Conservation (phyloP, 768 basidiomycete species). For the Exidia glandulosa region DNA sequence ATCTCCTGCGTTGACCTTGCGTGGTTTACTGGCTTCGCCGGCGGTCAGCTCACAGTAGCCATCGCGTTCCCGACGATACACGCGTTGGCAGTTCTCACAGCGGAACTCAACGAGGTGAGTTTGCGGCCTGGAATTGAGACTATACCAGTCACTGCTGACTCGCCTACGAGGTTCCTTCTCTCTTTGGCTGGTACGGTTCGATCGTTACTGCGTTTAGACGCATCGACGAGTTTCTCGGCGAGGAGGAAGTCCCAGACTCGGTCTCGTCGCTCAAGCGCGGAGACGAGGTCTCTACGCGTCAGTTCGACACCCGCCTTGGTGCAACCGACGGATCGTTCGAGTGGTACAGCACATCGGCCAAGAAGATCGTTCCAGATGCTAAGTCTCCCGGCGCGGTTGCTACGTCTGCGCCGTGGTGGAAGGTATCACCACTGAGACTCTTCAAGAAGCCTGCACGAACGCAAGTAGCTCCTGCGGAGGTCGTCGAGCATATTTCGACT, state of each 20-base stretch:
- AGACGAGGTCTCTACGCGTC: neutral
- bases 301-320: neutral
- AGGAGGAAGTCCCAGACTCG: constrained; percentile 74
- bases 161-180: neutral
- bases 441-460: too few relatives aligned
- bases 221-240: constrained; percentile 60
- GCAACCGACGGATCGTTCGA: neutral
- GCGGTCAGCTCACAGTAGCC: neutral
- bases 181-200: neutral
- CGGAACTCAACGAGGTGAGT: neutral
- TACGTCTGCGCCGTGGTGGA: too few relatives aligned
- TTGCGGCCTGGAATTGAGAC: neutral
- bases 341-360: neutral
- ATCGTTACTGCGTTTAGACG: constrained; percentile 38
- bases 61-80: neutral
- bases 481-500: neutral
- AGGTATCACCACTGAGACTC: too few relatives aligned
- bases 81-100: neutral
- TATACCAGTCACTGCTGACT: neutral
- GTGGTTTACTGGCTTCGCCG: neutral
- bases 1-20: neutral
- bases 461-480: neutral
- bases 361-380: neutral
- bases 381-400: too few relatives aligned
- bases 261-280: constrained; percentile 50